Evolutionary conservation across 352 stramenopile species (phyloP), one percentile per base, ranked within the genome.

Genomic region (Globisporangium camurandrum): DNA sequence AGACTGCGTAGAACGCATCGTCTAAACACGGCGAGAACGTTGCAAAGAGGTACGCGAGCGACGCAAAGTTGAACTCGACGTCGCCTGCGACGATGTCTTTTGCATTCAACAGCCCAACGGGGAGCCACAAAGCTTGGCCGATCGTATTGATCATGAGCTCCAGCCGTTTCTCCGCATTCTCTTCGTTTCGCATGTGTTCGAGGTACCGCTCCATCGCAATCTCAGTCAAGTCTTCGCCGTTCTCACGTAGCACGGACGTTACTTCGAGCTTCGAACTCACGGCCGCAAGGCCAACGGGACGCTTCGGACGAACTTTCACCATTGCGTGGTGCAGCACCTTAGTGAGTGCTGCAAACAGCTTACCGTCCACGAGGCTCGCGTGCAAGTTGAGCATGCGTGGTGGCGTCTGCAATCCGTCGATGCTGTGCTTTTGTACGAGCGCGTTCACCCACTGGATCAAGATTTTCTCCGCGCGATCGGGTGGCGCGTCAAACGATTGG

Each of bases 211-310:
- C 79, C 65, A 85, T 80, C 3, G 65, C 68, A 47, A 88, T 85
- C 48, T 88, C 79, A 0, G 76, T 91, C 12, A 91, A 59, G n/a
- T 87, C 76, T 17, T 88, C 71, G 19, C 79, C 76, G 54, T 88
- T 91, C 43, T 91, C 79, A 17, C 79, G 76, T 46, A 87, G 49
- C 26, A 87, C 64, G 0, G 76, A 84, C 28, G 71, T 64, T 0
- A 62, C 61, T 56, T 86, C 74, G 31, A 85, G 61, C 48, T 77
- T 82, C 23, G 67, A 76, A 5, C 49, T 42, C 19, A 55, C 49
- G 7, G 23, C 43, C 9, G 30, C 14, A n/a, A n/a, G n/a, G 12
- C 61, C 56, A 8, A 61, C 19, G 30, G 62, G 62, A n/a, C 68
- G 56, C 54, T 59, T 71, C 4, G 69, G 52, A 1, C 72, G 64